These are phyloP conservation scores for Lathyrus aphaca DNA, from an alignment of 306 rosid genomes.

Conservation along the genomic window DNA sequence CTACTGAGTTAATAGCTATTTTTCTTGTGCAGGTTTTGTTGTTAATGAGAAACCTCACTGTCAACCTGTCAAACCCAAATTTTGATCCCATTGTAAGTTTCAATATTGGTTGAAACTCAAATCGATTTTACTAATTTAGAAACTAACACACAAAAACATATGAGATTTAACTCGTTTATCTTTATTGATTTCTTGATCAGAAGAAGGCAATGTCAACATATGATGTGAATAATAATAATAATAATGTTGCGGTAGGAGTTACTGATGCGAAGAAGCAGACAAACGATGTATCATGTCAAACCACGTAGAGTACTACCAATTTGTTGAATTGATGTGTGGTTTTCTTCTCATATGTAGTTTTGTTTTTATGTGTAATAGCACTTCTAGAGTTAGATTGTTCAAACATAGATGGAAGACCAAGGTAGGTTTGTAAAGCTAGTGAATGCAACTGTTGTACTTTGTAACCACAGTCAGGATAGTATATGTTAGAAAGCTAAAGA, in stretches of 20 bases:
- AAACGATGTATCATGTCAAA: constrained; percentile 61
- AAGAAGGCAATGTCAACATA: constrained; percentile 59
- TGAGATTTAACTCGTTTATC: constrained; percentile 27
- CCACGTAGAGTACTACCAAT: constrained; percentile 41
- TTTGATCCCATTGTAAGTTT: constrained; percentile 73
- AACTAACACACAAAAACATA: neutral
- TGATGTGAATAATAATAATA: constrained; percentile 45
- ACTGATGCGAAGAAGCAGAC: constrained; percentile 47
- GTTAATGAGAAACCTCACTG: constrained; percentile 82
- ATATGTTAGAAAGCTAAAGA: constrained; percentile 36
- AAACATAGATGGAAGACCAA: constrained; percentile 40
- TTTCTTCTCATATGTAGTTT: constrained; percentile 10
- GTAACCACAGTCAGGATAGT: constrained; percentile 37
- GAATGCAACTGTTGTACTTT: constrained; percentile 31
- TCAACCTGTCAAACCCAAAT: constrained; percentile 75
- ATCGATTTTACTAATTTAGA: too few relatives aligned
- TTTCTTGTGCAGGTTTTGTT: constrained; percentile 71
- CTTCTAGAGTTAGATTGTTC: constrained; percentile 38
- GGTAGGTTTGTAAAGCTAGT: constrained; percentile 36
- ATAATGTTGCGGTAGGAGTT: constrained; percentile 45
- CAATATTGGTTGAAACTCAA: neutral
- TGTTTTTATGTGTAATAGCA: constrained; percentile 6
- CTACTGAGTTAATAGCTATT: neutral
- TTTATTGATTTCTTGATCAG: constrained; percentile 51
- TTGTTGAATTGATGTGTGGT: constrained; percentile 48